A percentile compares a stretch with the other conserved stretches of the same genome.
These are phyloP conservation scores for Raffaelea ambrosiae DNA, from an alignment of 2,329 filamentous ascomycete genomes.

Conservation along the genomic window DNA sequence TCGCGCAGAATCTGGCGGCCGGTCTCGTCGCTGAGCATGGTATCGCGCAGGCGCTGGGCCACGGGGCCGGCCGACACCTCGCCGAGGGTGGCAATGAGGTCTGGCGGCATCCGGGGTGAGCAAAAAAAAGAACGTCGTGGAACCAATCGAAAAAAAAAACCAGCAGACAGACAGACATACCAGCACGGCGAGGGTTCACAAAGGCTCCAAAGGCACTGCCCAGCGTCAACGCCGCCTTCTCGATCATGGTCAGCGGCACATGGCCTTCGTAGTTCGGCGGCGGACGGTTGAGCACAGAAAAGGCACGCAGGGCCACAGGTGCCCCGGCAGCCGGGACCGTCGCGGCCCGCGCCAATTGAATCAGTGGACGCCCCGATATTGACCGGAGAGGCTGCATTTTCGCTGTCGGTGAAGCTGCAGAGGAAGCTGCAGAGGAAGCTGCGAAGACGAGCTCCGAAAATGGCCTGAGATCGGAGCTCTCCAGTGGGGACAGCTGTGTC, in stretches of 20 bases:
- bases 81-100: slow-evolving; percentile 89
- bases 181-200: slow-evolving; percentile 70
- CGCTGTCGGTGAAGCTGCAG: not conserved
- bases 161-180: slow-evolving; percentile 29
- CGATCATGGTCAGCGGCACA: slow-evolving; percentile 72
- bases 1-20: slow-evolving; percentile 87
- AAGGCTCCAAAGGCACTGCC: slow-evolving; percentile 56
- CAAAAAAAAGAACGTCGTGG: not conserved
- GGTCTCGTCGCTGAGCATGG: slow-evolving; percentile 77
- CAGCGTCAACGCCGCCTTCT: slow-evolving; percentile 63
- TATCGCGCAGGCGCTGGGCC: slow-evolving; percentile 81
- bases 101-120: slow-evolving; percentile 38
- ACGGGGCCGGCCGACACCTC: slow-evolving; percentile 93
- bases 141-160: not conserved
- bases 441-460: not conserved
- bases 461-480: slow-evolving; percentile 6
- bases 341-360: not conserved
- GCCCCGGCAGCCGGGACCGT: not conserved
- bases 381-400: slow-evolving; percentile 8
- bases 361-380: not conserved
- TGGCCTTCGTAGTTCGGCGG: slow-evolving; percentile 85
- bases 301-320: slow-evolving; percentile 24
- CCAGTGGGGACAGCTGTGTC: not conserved
- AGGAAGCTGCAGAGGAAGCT: not conserved
- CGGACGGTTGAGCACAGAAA: slow-evolving; percentile 80